Conservation (phyloP, 495 filamentous ascomycete species). For the Penicillium bialowiezense region DNA sequence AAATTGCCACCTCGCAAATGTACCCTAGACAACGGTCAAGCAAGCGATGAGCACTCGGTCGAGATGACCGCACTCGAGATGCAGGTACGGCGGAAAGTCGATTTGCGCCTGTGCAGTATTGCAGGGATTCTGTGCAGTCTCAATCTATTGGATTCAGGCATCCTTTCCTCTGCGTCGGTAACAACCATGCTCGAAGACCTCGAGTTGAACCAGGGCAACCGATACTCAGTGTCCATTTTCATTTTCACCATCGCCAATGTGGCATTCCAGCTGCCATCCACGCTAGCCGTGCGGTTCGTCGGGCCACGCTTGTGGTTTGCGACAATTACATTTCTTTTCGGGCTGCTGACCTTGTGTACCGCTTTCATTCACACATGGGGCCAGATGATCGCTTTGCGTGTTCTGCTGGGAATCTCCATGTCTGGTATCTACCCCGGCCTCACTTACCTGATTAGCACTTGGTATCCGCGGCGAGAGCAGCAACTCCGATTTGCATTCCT, state of each 20-base stretch:
- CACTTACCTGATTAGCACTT: conserved; percentile 67
- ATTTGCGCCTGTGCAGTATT: conserved; percentile 72
- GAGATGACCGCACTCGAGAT: conserved; percentile 28
- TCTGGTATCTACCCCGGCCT: conserved; percentile 71
- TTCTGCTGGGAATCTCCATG: conserved; percentile 67
- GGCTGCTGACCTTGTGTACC: conserved; percentile 69
- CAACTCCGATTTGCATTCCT: conserved; percentile 74
- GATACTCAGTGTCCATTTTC: conserved; percentile 72
- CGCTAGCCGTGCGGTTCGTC: conserved; percentile 63
- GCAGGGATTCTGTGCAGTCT: conserved; percentile 70
- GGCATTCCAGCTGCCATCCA: conserved; percentile 71
- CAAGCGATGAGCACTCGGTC: neutral
- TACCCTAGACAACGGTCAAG: neutral
- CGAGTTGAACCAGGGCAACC: conserved; percentile 55
- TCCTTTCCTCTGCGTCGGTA: conserved; percentile 73
- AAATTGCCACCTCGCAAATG: no score
- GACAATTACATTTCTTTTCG: conserved; percentile 64
- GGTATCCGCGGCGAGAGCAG: conserved; percentile 71
- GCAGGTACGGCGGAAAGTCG: conserved; percentile 61
- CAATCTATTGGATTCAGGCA: conserved; percentile 71
- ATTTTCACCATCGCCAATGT: conserved; percentile 77
- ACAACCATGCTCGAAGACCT: conserved; percentile 71
- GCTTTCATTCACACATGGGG: conserved; percentile 60
- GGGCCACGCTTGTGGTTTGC: conserved; percentile 70
- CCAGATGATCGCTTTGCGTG: conserved; percentile 69